phyloP scores from a whole-genome alignment of 83 land plant genomes.

The Diphasiastrum complanatum region DNA sequence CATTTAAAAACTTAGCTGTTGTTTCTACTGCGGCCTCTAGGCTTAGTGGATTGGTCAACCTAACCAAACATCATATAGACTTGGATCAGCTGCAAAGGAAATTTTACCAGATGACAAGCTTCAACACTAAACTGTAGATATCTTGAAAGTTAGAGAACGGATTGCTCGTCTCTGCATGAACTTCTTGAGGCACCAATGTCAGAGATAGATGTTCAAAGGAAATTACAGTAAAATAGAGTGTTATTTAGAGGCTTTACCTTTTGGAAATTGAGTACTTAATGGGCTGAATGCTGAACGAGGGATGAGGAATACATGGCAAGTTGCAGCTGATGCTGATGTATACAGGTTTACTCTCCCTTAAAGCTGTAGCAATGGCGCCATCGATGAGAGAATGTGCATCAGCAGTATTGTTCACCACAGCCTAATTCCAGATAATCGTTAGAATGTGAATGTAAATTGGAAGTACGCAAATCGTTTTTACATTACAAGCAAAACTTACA shows the following conservation, averaged over 20 bases:
- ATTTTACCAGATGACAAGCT: no score
- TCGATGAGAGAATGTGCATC: conserved; percentile 66
- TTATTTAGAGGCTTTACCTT: conserved; percentile 21
- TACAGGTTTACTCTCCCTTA: conserved; percentile 66
- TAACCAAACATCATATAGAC: no score
- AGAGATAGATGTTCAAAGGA: not conserved
- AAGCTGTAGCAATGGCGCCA: conserved; percentile 63
- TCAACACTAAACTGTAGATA: no score
- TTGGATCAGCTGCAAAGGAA: no score
- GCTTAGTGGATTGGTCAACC: conserved; percentile 44
- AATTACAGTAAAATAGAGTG: not conserved
- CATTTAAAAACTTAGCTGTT: conserved; percentile 40
- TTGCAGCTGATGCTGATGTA: conserved; percentile 64
- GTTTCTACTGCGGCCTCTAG: conserved; percentile 64
- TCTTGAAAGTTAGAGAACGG: no score
- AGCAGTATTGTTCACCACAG: conserved; percentile 52
- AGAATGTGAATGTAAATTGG: no score
- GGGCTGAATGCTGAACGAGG: conserved; percentile 48
- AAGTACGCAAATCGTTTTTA: no score
- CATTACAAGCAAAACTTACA: no score
- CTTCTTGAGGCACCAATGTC: no score
- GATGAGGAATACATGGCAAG: conserved; percentile 51
- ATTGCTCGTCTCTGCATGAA: no score
- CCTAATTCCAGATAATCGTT: no score
- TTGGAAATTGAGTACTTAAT: conserved; percentile 50